Evolutionary conservation across 1,284 basidiomycete genomes (phyloP).

Genomic region (Cryptococcus floricola): DNA sequence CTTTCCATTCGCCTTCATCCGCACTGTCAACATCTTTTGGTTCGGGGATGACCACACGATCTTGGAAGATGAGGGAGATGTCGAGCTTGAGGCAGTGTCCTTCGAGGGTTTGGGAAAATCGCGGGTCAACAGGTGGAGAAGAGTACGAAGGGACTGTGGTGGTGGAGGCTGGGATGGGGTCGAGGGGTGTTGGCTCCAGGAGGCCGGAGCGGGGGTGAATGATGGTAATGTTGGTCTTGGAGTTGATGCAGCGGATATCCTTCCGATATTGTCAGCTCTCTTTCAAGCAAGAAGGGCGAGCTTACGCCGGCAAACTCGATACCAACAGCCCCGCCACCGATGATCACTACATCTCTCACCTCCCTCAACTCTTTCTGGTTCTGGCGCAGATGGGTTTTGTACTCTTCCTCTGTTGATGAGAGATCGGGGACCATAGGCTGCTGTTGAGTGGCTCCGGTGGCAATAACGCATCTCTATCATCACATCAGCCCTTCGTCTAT

Average conservation of each 20-base stretch:
- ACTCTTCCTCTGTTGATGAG: slow-evolving; percentile 19
- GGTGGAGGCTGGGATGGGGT: background rate
- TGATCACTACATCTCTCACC: slow-evolving; percentile 39
- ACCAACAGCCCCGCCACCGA: slow-evolving; percentile 52
- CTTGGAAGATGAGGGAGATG: slow-evolving; percentile 40
- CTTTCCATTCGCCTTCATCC: slow-evolving; percentile 22
- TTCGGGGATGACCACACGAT: slow-evolving; percentile 32
- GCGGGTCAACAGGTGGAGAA: slow-evolving; percentile 18
- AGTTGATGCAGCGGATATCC: background rate
- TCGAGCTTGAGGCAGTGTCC: slow-evolving; percentile 30
- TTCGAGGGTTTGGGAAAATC: slow-evolving; percentile 30
- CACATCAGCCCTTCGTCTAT: background rate
- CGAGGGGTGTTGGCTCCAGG: slow-evolving; percentile 19
- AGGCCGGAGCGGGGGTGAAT: slow-evolving; percentile 24
- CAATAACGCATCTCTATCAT: slow-evolving; percentile 34
- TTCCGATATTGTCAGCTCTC: slow-evolving; percentile 8
- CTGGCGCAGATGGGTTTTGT: slow-evolving; percentile 18
- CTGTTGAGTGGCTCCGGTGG: slow-evolving; percentile 40
- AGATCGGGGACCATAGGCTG: slow-evolving; percentile 36
- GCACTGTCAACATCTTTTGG: background rate
- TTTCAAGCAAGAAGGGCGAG: background rate
- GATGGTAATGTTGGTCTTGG: slow-evolving; percentile 34
- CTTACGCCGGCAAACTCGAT: slow-evolving; percentile 49
- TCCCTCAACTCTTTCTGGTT: slow-evolving; percentile 34
- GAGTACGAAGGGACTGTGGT: slow-evolving; percentile 11